Conservation (phyloP, 306 rosid genomes). For the Rosa multiflora region DNA sequence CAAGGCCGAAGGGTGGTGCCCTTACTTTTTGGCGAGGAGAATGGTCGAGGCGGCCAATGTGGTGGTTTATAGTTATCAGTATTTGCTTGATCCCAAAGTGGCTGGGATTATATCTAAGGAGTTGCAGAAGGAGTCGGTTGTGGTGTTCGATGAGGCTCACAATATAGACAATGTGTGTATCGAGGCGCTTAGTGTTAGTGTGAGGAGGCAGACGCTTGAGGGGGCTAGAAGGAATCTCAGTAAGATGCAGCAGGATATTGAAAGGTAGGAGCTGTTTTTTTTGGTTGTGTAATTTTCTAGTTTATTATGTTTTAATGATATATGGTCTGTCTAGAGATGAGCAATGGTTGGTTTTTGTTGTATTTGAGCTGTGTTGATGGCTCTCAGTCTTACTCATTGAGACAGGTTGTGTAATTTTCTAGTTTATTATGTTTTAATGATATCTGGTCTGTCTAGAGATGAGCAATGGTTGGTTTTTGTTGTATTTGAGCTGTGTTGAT, state of each 20-base stretch:
- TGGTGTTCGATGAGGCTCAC: conserved; percentile 96
- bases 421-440: too few relatives aligned
- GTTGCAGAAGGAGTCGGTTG: conserved; percentile 92
- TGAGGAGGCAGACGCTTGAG: conserved; percentile 93
- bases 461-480: too few relatives aligned
- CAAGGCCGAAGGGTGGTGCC: conserved; percentile 91
- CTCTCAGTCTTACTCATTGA: background rate
- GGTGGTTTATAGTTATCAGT: conserved; percentile 91
- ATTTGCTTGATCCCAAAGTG: conserved; percentile 94
- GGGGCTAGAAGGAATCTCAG: conserved; percentile 88
- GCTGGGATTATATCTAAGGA: conserved; percentile 92
- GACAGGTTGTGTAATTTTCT: too few relatives aligned
- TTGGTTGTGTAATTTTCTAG: background rate
- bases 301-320: background rate
- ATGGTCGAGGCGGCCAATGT: conserved; percentile 95
- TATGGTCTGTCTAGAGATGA: background rate
- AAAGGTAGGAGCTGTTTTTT: conserved; percentile 58
- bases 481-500: too few relatives aligned
- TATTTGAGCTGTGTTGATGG: background rate
- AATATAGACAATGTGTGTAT: conserved; percentile 94
- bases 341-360: conserved; percentile 7
- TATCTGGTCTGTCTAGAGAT: too few relatives aligned
- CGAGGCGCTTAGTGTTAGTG: conserved; percentile 97
- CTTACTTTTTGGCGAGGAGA: conserved; percentile 87
- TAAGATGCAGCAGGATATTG: conserved; percentile 84